These are phyloP conservation scores for Eutrema salsugineum DNA, from an alignment of 441 rosid genomes.

Conservation along the genomic window DNA sequence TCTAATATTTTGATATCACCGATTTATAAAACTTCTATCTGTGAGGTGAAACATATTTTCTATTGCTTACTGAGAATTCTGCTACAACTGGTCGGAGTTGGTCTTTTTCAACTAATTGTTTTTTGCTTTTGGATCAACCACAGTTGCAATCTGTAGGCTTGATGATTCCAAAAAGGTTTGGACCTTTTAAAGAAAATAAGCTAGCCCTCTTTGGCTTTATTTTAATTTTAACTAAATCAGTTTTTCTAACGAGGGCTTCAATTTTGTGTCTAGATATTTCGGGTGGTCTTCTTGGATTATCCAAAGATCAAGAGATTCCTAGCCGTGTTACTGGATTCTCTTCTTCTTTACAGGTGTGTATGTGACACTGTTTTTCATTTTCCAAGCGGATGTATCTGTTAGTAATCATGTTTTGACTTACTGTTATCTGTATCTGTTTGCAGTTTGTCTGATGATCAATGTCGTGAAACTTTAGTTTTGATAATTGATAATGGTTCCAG, in stretches of 20 bases:
- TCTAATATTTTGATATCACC: neutral
- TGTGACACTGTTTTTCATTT: constrained; percentile 8
- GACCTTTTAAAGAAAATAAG: constrained; percentile 67
- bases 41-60: constrained; percentile 3
- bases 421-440: constrained; percentile 30
- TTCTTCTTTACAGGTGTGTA: constrained; percentile 68
- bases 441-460: constrained; percentile 69
- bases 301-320: constrained; percentile 79
- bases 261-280: constrained; percentile 56
- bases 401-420: constrained; percentile 21
- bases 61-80: neutral
- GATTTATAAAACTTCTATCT: neutral
- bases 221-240: neutral
- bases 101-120: constrained; percentile 19
- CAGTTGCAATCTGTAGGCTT: constrained; percentile 68
- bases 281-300: constrained; percentile 61
- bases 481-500: constrained; percentile 70
- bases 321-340: constrained; percentile 57
- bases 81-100: constrained; percentile 4
- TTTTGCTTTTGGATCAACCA: constrained; percentile 27
- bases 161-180: constrained; percentile 79
- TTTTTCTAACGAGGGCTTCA: constrained; percentile 17
- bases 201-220: constrained; percentile 37
- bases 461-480: constrained; percentile 47
- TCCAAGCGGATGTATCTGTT: neutral